Percentiles rank a stretch among this genome's conserved stretches.
phyloP scores from a whole-genome alignment of 2,329 filamentous ascomycete genomes.

The Alternaria brassicicola region DNA sequence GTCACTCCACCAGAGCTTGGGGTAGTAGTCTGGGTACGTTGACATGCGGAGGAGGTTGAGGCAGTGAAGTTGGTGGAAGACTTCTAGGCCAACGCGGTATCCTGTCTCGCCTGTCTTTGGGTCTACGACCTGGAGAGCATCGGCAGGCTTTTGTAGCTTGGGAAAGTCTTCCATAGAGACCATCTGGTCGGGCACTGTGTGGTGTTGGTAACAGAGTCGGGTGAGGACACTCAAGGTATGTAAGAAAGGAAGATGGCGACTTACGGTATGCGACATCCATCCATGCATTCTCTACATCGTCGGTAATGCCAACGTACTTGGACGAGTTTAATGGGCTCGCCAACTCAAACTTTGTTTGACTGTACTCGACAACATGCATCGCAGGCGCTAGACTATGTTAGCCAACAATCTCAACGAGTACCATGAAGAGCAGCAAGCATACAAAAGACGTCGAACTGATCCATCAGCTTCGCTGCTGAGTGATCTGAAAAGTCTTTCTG shows the following conservation, averaged over 20 bases:
- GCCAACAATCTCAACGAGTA: neutral
- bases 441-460: conserved; percentile 42
- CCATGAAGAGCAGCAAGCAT: neutral
- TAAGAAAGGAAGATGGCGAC: neutral
- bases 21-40: conserved; percentile 43
- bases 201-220: neutral
- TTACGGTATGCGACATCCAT: conserved; percentile 58
- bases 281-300: conserved; percentile 65
- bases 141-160: conserved; percentile 58
- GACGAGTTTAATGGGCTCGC: conserved; percentile 38
- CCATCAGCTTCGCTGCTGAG: conserved; percentile 38
- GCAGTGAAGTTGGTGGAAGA: conserved; percentile 59
- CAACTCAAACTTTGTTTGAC: conserved; percentile 34
- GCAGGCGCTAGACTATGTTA: conserved; percentile 31
- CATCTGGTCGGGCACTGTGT: conserved; percentile 65
- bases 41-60: conserved; percentile 45
- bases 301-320: conserved; percentile 61
- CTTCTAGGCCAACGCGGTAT: conserved; percentile 65
- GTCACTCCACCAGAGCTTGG: conserved; percentile 35
- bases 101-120: conserved; percentile 63
- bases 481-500: conserved; percentile 34
- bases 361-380: conserved; percentile 39
- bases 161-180: conserved; percentile 61
- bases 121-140: conserved; percentile 62
- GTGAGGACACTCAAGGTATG: neutral